Conservation (phyloP, 2,329 filamentous ascomycete genomes). For the Neurospora crassa region DNA sequence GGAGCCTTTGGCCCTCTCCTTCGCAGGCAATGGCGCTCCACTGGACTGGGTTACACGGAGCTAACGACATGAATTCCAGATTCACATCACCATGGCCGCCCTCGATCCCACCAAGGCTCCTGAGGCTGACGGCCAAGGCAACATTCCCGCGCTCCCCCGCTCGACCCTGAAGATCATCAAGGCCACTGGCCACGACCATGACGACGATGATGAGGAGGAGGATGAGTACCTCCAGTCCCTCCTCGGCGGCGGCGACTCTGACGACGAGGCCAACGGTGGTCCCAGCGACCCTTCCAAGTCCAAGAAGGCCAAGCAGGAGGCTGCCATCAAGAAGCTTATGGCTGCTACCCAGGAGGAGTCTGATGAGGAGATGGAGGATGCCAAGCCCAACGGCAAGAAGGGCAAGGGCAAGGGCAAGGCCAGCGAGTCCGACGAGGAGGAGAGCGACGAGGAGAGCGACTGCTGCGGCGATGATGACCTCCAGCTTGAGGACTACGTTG, state of each 20-base stretch:
- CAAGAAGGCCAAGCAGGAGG: constrained; percentile 75
- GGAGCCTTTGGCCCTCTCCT: neutral
- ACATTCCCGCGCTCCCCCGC: constrained; percentile 54
- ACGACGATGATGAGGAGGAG: constrained; percentile 53
- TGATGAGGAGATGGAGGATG: constrained; percentile 67
- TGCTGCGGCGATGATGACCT: constrained; percentile 43
- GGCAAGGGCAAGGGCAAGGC: constrained; percentile 65
- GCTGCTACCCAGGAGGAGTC: constrained; percentile 53
- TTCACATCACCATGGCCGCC: constrained; percentile 97
- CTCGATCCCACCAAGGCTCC: constrained; percentile 79
- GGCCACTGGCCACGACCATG: constrained; percentile 49
- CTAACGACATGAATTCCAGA: constrained; percentile 39
- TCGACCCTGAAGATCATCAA: constrained; percentile 90
- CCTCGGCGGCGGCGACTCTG: constrained; percentile 42
- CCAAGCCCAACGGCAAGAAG: constrained; percentile 47
- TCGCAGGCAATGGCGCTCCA: constrained; percentile 7
- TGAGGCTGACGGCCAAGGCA: constrained; percentile 53
- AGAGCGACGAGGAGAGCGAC: constrained; percentile 50
- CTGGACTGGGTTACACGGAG: neutral
- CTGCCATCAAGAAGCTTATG: constrained; percentile 68
- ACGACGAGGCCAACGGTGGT: constrained; percentile 74
- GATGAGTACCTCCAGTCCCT: constrained; percentile 54
- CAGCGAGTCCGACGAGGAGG: constrained; percentile 48
- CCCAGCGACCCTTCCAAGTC: constrained; percentile 86
- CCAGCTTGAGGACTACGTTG: constrained; percentile 78